A percentile compares a stretch with the other conserved stretches of the same genome.
These are phyloP conservation scores for Thielaviopsis ethacetica DNA, from an alignment of 2,329 filamentous ascomycete species.

Conservation along the genomic window DNA sequence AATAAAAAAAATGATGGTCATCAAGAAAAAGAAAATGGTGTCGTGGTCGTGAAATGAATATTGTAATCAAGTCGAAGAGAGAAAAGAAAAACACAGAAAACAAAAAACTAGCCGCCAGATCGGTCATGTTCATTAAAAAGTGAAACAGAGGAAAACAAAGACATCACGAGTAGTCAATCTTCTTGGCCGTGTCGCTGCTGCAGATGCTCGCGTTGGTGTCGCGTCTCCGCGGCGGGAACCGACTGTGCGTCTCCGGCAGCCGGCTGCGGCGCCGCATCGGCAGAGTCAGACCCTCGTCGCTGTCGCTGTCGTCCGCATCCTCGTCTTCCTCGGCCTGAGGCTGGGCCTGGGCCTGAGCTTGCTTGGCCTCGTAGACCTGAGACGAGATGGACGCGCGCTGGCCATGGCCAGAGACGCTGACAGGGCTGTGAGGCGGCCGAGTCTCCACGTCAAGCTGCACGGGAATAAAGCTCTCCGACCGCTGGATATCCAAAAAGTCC, in stretches of 20 bases:
- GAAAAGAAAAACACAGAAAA: not conserved
- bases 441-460: constrained; percentile 14
- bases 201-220: constrained; percentile 12
- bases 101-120: not conserved
- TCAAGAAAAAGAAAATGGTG: too few species aligned
- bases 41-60: not conserved
- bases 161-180: constrained; percentile 4
- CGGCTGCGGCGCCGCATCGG: constrained; percentile 10
- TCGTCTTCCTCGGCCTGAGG: constrained; percentile 7
- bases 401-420: not conserved
- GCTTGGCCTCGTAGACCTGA: not conserved
- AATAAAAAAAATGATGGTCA: constrained; percentile 1
- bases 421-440: constrained; percentile 2
- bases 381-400: constrained; percentile 7
- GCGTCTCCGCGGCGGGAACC: constrained; percentile 9
- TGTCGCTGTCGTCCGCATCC: constrained; percentile 12
- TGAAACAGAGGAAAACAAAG: not conserved
- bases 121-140: not conserved
- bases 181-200: constrained; percentile 13
- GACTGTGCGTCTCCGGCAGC: constrained; percentile 3
- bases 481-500: constrained; percentile 19
- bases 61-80: not conserved
- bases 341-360: not conserved
- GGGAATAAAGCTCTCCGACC: constrained; percentile 15
- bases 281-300: constrained; percentile 13